Conservation (phyloP, 495 filamentous ascomycete genomes). For the Tuber magnatum region DNA sequence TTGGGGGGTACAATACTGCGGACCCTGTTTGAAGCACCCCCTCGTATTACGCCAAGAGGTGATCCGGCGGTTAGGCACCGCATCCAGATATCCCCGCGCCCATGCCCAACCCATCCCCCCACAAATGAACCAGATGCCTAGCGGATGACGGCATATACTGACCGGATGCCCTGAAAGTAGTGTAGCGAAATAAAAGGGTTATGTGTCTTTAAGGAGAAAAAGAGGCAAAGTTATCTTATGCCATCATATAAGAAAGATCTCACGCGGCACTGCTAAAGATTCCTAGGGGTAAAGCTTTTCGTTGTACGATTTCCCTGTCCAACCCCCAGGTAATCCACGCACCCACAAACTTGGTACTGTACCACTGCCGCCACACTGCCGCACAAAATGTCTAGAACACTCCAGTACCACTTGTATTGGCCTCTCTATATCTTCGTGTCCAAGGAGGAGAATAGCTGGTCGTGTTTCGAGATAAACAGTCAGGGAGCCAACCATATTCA, state of each 20-base stretch:
- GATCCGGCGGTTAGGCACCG: not conserved
- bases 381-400: not conserved
- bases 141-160: no score
- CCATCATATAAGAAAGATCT: not conserved
- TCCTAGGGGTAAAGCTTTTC: not conserved
- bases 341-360: no score
- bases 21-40: not conserved
- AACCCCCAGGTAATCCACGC: no score
- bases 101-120: no score
- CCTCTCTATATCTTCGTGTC: not conserved
- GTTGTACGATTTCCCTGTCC: not conserved
- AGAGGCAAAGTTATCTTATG: no score
- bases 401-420: no score
- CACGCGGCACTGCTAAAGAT: not conserved
- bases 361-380: not conserved
- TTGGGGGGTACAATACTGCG: not conserved
- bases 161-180: no score
- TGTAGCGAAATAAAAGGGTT: not conserved
- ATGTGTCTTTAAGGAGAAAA: no score
- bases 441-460: not conserved
- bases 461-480: not conserved
- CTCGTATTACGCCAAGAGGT: not conserved
- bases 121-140: no score
- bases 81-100: not conserved
- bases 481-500: not conserved